Conservation (phyloP, 176 grass and related monocot genomes). For the Neostapfia colusana region DNA sequence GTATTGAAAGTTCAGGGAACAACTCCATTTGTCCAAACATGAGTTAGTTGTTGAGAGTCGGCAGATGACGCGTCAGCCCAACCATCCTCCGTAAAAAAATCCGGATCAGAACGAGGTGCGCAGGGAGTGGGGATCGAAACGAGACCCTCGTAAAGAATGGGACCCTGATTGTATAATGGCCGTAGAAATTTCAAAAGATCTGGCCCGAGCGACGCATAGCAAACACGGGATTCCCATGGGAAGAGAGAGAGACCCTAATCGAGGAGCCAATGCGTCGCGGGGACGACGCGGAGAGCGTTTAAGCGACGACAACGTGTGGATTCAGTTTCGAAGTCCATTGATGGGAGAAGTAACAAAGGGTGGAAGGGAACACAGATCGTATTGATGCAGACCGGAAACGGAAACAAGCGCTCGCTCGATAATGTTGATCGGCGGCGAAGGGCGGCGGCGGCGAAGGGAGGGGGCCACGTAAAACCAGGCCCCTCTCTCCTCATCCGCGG, state of each 20-base stretch:
- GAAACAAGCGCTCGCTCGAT: too few relatives aligned
- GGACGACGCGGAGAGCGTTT: not conserved
- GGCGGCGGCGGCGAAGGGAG: too few relatives aligned
- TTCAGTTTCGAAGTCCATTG: not conserved
- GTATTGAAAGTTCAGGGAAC: not conserved
- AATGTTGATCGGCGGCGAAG: too few relatives aligned
- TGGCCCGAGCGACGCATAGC: too few relatives aligned
- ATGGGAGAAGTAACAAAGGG: not conserved
- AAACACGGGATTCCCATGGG: too few relatives aligned
- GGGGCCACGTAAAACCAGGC: conserved; percentile 11
- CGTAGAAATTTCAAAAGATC: too few relatives aligned
- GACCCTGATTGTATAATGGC: too few relatives aligned
- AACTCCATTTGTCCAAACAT: not conserved
- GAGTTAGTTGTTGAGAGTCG: not conserved
- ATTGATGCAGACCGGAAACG: not conserved
- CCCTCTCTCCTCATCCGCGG: not conserved
- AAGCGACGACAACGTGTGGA: not conserved
- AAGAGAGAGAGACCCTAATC: too few relatives aligned
- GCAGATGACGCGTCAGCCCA: not conserved
- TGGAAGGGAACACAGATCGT: not conserved
- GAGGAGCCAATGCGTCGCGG: too few relatives aligned
- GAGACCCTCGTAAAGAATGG: not conserved
- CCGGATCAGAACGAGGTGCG: not conserved
- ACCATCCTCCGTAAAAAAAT: not conserved
- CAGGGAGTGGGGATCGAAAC: not conserved